Base-by-base conservation (phyloP, 805 yeast genomes). In the Teunomyces barrocoloradensis region DNA sequence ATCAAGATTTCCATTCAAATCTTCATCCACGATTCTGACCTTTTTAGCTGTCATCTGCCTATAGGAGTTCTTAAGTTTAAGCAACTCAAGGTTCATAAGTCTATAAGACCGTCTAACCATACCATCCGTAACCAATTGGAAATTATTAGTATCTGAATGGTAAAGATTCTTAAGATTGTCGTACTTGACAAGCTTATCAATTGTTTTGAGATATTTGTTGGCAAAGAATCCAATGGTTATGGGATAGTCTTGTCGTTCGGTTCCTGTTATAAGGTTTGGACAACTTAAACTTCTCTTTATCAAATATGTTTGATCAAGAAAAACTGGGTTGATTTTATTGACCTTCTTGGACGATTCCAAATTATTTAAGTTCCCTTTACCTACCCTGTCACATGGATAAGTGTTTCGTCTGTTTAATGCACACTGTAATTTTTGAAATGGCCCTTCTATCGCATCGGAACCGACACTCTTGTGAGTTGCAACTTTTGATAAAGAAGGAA, bases 401-500 rank as follows among this genome's bases (percentile, higher is more conserved):
- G 76, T 70, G 46, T 61, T 68, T 43, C 77, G 58, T 28, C 77
- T 50, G 46, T 63, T 64, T 52, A 68, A 56, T 7, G 41, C 38
- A 13, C 37, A 28, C 12, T 49, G 56, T 43, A 59, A 53, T 17
- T 37, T 32, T 42, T 44, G 23, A 21, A 56, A 37, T 12, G 54
- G 50, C 17, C 44, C 41, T 18, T 38, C 44, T 4, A 15, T 11
- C 10, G 29, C 27, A 7, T 23, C 21, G 5, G 49, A 37, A 10
- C 32, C 18, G 7, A 11, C 35, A 29, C 49, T 38, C 21, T 38
- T 46, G 9, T 27, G 40, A 7, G 40, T n/a, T 6, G 17, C 9
- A n/a, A 20, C 40, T 23, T 37, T 37, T 12, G 40, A 18, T 6
- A 37, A 11, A 7, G 29, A 11, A 36, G 38, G 30, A 15, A 32